Evolutionary conservation across 2,329 filamentous ascomycete species (phyloP).

Genomic region (Microdochium nivale): DNA sequence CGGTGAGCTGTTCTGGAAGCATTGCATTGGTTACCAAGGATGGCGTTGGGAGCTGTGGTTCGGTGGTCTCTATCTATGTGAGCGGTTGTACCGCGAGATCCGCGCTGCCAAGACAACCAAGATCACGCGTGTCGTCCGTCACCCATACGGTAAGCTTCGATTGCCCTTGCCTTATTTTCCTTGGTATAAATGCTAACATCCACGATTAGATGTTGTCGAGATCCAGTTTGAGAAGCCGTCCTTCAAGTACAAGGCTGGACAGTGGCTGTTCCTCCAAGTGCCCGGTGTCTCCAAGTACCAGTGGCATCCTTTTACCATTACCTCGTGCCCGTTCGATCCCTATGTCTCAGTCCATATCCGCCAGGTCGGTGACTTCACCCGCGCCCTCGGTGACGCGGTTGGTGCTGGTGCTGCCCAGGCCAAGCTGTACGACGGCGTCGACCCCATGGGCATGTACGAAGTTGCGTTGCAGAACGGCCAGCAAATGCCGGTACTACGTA

Average conservation of each 20-base stretch:
- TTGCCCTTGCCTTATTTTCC: neutral
- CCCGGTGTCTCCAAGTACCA: constrained; percentile 81
- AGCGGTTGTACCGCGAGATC: constrained; percentile 87
- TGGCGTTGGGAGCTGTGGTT: constrained; percentile 95
- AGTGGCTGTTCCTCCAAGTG: constrained; percentile 95
- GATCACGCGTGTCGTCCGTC: constrained; percentile 88
- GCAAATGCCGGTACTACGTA: constrained; percentile 79
- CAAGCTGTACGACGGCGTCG: constrained; percentile 83
- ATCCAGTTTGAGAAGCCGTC: constrained; percentile 95
- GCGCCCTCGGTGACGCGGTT: constrained; percentile 87
- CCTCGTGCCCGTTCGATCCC: constrained; percentile 90
- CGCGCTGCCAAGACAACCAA: constrained; percentile 74
- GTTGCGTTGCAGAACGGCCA: constrained; percentile 90
- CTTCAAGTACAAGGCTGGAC: constrained; percentile 96
- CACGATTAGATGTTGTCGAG: constrained; percentile 70
- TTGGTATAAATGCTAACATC: constrained; percentile 16
- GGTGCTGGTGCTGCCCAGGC: constrained; percentile 81
- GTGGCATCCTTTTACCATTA: constrained; percentile 99
- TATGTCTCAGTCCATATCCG: constrained; percentile 93
- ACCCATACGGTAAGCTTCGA: constrained; percentile 70
- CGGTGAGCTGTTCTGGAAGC: constrained; percentile 72
- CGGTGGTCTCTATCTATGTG: constrained; percentile 75
- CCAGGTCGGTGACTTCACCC: constrained; percentile 94
- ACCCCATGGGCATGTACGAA: constrained; percentile 96
- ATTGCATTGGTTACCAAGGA: constrained; percentile 91